A percentile compares a stretch with the other conserved stretches of the same genome.
phyloP scores from a whole-genome alignment of 139 green algal genomes.

The Chlorella sp. region DNA sequence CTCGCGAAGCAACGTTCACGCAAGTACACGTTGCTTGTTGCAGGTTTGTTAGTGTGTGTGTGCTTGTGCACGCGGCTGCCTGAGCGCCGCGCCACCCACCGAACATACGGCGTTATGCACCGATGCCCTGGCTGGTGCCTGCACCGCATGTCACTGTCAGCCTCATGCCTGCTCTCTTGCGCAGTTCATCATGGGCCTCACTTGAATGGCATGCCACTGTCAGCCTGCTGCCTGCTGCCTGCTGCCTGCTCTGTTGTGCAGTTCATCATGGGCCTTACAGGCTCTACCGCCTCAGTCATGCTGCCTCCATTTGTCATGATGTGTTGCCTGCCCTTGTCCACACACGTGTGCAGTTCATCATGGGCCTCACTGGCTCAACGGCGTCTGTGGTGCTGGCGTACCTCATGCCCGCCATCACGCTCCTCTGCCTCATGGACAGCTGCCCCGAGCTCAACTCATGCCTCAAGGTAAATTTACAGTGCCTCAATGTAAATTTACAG shows the following conservation, averaged over 20 bases:
- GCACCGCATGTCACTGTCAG: not conserved
- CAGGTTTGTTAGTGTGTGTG: too few relatives aligned
- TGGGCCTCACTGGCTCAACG: constrained; percentile 66
- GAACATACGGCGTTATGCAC: too few relatives aligned
- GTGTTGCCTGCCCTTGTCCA: not conserved
- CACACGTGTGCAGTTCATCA: constrained; percentile 48
- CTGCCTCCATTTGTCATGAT: not conserved
- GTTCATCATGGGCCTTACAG: too few relatives aligned
- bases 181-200: constrained; percentile 71
- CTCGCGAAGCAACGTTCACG: too few relatives aligned
- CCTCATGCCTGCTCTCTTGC: not conserved
- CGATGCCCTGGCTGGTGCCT: too few relatives aligned
- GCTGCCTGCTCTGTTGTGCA: not conserved
- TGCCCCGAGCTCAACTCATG: constrained; percentile 22
- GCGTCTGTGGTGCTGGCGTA: constrained; percentile 63
- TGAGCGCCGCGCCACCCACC: too few relatives aligned
- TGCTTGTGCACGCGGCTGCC: too few relatives aligned
- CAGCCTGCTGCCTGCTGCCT: not conserved
- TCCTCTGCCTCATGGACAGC: constrained; percentile 31
- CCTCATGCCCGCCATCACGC: constrained; percentile 58
- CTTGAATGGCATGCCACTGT: not conserved
- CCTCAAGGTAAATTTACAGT: too few relatives aligned
- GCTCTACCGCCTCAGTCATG: too few relatives aligned
- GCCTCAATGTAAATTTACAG: too few relatives aligned
- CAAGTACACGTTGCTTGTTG: too few relatives aligned